Base-by-base conservation (phyloP, 768 basidiomycete species). In the Podaxis rugospora region DNA sequence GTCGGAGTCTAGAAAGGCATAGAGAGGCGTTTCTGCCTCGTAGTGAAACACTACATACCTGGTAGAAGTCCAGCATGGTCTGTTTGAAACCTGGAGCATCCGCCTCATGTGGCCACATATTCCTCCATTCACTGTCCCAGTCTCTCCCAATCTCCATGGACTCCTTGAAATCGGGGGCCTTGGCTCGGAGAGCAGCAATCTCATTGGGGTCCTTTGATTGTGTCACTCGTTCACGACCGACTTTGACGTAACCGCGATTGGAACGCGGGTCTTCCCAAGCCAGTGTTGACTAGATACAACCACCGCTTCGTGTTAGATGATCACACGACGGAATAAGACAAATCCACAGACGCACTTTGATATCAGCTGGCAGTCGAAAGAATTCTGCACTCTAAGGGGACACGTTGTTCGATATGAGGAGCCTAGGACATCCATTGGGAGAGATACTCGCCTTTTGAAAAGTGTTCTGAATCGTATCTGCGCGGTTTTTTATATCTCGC, bases 81-180 rank as follows among this genome's bases (percentile, higher is more conserved):
- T 75, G 70, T 69, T 87, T 89, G 76, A 93, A 95, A 7, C 70
- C 78, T 0, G 91, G 89, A 1, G 75, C 83, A 55, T 85, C 80
- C 1, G 62, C 67, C 66, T 90, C 85, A 46, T 75, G 73, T 3
- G 90, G 92, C 93, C 93, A 95, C 64, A 80, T 80, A 70, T 95
- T 95, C 62, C 82, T 85, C 87, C 88, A 92, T 40, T 74, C 78
- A 14, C 80, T 76, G 65, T 90, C 91, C 85, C 88, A 89, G 61
- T 95, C 92, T 25, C 89, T 81, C 32, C 93, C 92, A 49, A 95
- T 93, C 71, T 95, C 93, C 86, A 95, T 92, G 6, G 85, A 78
- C 71, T 95, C 92, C 72, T 93, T 92, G 74, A 74, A 85, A 69
- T 93, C 92, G 0, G 93, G 92, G 0, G 92, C 85, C 62, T 84